Evolutionary conservation across 768 basidiomycete species (phyloP).

Genomic region (Amyloporia xantha): DNA sequence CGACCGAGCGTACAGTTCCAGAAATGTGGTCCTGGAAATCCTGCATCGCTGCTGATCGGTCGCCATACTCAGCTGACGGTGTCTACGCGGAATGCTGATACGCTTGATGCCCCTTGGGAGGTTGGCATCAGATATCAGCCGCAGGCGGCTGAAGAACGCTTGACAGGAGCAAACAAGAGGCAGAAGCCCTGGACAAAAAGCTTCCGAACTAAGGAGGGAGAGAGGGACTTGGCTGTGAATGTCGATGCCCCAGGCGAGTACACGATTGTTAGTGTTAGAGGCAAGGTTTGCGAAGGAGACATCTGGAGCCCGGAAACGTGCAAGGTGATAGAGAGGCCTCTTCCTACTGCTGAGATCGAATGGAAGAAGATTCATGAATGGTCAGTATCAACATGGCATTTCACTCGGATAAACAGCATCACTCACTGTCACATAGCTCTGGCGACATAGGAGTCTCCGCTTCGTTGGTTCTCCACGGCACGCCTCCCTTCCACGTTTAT

Average conservation of each 20-base stretch:
- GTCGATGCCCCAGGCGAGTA: slow-evolving; percentile 73
- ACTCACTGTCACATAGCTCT: slow-evolving; percentile 41
- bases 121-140: slow-evolving; percentile 60
- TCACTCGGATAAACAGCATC: neutral
- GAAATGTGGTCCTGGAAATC: slow-evolving; percentile 63
- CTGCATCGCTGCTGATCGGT: slow-evolving; percentile 66
- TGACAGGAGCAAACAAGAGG: slow-evolving; percentile 30
- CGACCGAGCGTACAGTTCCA: slow-evolving; percentile 69
- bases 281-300: slow-evolving; percentile 78
- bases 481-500: slow-evolving; percentile 81
- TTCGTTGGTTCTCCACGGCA: slow-evolving; percentile 79
- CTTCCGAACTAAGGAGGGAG: slow-evolving; percentile 41
- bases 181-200: slow-evolving; percentile 59
- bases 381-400: slow-evolving; percentile 33
- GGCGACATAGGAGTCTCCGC: slow-evolving; percentile 91
- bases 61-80: slow-evolving; percentile 54
- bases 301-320: slow-evolving; percentile 81
- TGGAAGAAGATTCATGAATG: slow-evolving; percentile 91
- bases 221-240: slow-evolving; percentile 39
- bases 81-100: slow-evolving; percentile 45
- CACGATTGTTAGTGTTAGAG: slow-evolving; percentile 59
- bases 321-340: slow-evolving; percentile 64
- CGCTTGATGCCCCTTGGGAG: slow-evolving; percentile 64
- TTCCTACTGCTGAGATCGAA: slow-evolving; percentile 78
- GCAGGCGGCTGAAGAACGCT: slow-evolving; percentile 30